These are phyloP conservation scores for Penicillium coffeae DNA, from an alignment of 495 filamentous ascomycete species.

Conservation along the genomic window DNA sequence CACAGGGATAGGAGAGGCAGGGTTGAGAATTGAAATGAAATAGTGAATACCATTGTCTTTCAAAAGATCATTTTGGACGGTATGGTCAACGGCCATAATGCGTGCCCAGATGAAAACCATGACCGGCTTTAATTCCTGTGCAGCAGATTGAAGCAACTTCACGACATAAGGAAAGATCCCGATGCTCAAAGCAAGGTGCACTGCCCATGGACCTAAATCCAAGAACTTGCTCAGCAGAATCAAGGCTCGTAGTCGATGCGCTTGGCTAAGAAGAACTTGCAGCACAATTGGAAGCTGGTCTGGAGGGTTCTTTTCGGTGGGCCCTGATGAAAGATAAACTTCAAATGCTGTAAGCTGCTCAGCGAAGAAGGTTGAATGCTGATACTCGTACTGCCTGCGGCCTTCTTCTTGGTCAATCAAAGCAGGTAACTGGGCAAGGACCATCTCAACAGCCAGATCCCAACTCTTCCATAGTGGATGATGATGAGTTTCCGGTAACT, in stretches of 20 bases:
- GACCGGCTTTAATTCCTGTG: slow-evolving; percentile 89
- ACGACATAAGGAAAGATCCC: slow-evolving; percentile 98
- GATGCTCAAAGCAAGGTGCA: slow-evolving; percentile 92
- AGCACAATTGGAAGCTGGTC: slow-evolving; percentile 95
- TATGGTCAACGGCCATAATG: slow-evolving; percentile 90
- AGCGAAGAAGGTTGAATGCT: slow-evolving; percentile 92
- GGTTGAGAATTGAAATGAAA: slow-evolving; percentile 86
- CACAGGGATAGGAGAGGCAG: slow-evolving; percentile 74
- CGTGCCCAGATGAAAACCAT: slow-evolving; percentile 99
- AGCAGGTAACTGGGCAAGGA: slow-evolving; percentile 80
- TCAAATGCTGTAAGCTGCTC: slow-evolving; percentile 98
- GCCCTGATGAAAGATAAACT: slow-evolving; percentile 87
- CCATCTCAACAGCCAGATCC: slow-evolving; percentile 96
- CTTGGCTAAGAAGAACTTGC: slow-evolving; percentile 92
- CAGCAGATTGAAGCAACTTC: slow-evolving; percentile 92
- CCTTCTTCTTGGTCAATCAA: slow-evolving; percentile 74
- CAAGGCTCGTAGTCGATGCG: slow-evolving; percentile 86
- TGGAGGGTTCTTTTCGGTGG: slow-evolving; percentile 76
- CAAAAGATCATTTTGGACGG: slow-evolving; percentile 85
- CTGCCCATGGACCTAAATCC: slow-evolving; percentile 95
- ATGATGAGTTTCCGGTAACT: slow-evolving; percentile 84
- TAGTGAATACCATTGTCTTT: slow-evolving; percentile 97
- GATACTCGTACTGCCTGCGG: slow-evolving; percentile 78
- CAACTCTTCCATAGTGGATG: slow-evolving; percentile 96
- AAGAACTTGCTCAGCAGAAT: slow-evolving; percentile 92